Evolutionary conservation across 495 filamentous ascomycete genomes (phyloP), one percentile per base, ranked within the genome.

Genomic region (Neurospora intermedia): DNA sequence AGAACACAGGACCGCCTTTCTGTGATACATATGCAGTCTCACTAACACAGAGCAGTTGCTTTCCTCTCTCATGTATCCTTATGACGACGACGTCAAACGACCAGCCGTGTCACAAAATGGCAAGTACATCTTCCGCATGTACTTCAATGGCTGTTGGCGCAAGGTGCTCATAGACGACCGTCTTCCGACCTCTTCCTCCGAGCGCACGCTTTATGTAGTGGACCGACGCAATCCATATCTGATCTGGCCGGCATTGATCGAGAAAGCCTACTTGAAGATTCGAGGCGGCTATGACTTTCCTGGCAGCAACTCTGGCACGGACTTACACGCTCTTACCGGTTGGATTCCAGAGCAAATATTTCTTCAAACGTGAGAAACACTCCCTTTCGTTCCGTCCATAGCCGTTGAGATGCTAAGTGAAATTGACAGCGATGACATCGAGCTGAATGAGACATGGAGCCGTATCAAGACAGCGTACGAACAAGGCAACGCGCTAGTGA

Each of bases 261-360:
- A 99, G 81, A 99, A 99, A 78, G 96, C 96, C 4, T 99, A 98
- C 74, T 83, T 99, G n/a, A 99, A 98, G 82, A 87, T 98, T 9
- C 88, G 94, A 27, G 96, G 96, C 42, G 96, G 96, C 42, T 99
- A 99, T 80, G 93, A 98, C 75, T 98, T 99, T 76, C 96, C 96
- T 3, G 96, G 96, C n/a, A 98, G 95, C 77, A 98, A 99, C 79
- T 98, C 94, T 4, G 94, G 92, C 3, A 97, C 94, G 7, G 96
- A 99, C 79, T 82, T 99, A 3, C 93, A 93, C 84, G 90, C 94
- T 15, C 80, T 99, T 69, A 96, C 92, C 2, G 94, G 95, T 40
- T 99, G 96, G 96, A 93, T 99, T 72, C 96, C 96, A 0, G 94
- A 99, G 80, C 96, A 99, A 77, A 82, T 98, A 4, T 97, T 96